phyloP scores from a whole-genome alignment of 106 monocot genomes.

The Acorus gramineus region DNA sequence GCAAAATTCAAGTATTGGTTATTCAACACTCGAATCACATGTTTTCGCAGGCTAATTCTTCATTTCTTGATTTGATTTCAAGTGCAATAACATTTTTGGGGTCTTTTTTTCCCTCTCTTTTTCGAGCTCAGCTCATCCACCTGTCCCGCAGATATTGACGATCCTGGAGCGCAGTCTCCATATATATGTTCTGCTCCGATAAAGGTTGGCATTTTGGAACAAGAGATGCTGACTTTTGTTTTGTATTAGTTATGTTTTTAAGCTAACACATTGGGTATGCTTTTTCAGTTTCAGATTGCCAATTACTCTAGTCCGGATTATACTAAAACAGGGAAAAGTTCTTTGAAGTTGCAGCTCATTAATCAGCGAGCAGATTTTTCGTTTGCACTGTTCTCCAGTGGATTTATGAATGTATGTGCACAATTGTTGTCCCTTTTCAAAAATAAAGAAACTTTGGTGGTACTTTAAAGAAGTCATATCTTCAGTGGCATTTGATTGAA shows the following conservation, averaged over 20 bases:
- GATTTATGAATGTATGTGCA: slow-evolving; percentile 44
- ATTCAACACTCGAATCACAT: neutral
- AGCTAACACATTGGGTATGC: neutral
- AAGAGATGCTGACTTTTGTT: neutral
- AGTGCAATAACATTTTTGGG: neutral
- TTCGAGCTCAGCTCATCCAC: slow-evolving; percentile 38
- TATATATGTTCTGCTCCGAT: slow-evolving; percentile 74
- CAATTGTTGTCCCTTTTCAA: neutral
- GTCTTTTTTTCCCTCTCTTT: neutral
- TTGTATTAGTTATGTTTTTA: neutral
- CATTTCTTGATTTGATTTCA: neutral
- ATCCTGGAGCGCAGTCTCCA: slow-evolving; percentile 34
- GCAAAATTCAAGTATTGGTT: slow-evolving; percentile 63
- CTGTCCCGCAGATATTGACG: slow-evolving; percentile 27
- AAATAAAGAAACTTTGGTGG: too few relatives aligned
- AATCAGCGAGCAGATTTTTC: slow-evolving; percentile 90
- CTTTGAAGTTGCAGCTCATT: slow-evolving; percentile 54
- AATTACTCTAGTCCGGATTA: slow-evolving; percentile 59
- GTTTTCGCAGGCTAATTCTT: neutral
- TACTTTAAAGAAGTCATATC: neutral
- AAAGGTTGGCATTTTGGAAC: slow-evolving; percentile 29
- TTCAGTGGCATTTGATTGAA: neutral
- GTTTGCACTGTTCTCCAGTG: slow-evolving; percentile 82
- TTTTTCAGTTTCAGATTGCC: slow-evolving; percentile 66
- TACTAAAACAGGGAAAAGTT: slow-evolving; percentile 34